These are phyloP conservation scores for Colletotrichum orbiculare DNA, from an alignment of 2,329 filamentous ascomycete genomes.

Conservation along the genomic window DNA sequence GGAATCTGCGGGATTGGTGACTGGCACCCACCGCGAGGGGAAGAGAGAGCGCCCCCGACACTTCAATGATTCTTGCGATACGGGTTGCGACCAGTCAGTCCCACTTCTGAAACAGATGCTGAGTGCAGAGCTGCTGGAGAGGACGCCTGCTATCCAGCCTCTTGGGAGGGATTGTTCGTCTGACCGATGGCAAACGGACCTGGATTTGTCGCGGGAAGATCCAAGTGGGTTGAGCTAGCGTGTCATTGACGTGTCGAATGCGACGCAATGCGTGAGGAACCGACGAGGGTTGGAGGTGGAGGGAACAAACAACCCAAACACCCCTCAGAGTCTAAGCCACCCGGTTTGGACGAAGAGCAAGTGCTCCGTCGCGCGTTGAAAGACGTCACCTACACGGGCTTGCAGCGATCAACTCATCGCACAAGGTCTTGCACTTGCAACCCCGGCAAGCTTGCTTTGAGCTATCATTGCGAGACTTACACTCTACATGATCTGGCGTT, in stretches of 20 bases:
- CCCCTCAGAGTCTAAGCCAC: constrained; percentile 16
- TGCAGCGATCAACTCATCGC: neutral
- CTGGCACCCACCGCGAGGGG: constrained; percentile 16
- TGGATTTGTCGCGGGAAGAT: constrained; percentile 23
- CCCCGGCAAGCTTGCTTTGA: neutral
- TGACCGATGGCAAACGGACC: constrained; percentile 23
- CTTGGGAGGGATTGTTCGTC: neutral
- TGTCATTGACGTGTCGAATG: constrained; percentile 33
- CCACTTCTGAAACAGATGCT: constrained; percentile 34
- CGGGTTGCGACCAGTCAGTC: constrained; percentile 21
- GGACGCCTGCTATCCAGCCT: neutral
- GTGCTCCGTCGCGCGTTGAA: constrained; percentile 3
- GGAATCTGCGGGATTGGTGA: constrained; percentile 22
- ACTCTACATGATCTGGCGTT: neutral
- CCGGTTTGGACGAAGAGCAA: constrained; percentile 14
- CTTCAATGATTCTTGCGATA: constrained; percentile 18
- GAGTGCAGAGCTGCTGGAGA: constrained; percentile 17
- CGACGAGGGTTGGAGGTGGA: neutral
- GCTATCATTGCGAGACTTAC: neutral
- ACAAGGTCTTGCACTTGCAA: constrained; percentile 16
- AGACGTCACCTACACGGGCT: neutral
- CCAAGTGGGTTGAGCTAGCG: constrained; percentile 27
- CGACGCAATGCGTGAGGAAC: constrained; percentile 16
- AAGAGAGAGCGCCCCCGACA: constrained; percentile 17
- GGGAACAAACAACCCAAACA: neutral